Conservation (phyloP, 768 basidiomycete genomes). For the Leccinum incarnatum region DNA sequence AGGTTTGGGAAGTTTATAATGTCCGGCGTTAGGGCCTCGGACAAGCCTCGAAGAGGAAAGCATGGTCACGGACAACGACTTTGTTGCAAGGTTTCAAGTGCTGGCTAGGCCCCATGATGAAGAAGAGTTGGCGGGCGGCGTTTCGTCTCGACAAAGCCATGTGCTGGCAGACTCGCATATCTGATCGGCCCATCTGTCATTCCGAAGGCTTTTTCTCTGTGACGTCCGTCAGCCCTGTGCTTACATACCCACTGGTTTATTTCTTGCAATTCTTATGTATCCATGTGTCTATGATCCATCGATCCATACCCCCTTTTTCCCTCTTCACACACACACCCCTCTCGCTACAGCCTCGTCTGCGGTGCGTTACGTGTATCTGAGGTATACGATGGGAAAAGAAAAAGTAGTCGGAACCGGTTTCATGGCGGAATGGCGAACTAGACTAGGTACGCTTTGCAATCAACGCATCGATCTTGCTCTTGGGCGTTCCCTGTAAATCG, state of each 20-base stretch:
- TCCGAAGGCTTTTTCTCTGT: not conserved
- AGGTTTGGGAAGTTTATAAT: not conserved
- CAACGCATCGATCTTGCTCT: constrained; percentile 5
- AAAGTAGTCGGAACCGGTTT: too few species aligned
- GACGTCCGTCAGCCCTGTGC: not conserved
- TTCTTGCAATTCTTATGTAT: too few species aligned
- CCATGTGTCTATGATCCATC: not conserved
- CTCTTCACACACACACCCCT: not conserved
- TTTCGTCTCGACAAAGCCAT: too few species aligned
- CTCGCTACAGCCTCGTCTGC: not conserved
- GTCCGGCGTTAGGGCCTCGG: too few species aligned
- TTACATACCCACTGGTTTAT: not conserved
- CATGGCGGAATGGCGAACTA: not conserved
- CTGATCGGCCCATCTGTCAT: too few species aligned
- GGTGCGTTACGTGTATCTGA: not conserved
- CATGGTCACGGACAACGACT: not conserved
- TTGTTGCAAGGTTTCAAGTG: not conserved
- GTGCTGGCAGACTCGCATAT: too few species aligned
- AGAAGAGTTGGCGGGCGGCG: too few species aligned
- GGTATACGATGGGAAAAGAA: not conserved
- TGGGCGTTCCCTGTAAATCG: constrained; percentile 11
- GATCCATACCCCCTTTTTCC: not conserved
- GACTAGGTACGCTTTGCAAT: constrained; percentile 4
- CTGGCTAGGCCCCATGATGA: too few species aligned
- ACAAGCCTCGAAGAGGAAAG: not conserved